A percentile compares a stretch with the other conserved stretches of the same genome.
These are phyloP conservation scores for Pascua guehoae DNA, from an alignment of 1,284 basidiomycete genomes.

Conservation along the genomic window DNA sequence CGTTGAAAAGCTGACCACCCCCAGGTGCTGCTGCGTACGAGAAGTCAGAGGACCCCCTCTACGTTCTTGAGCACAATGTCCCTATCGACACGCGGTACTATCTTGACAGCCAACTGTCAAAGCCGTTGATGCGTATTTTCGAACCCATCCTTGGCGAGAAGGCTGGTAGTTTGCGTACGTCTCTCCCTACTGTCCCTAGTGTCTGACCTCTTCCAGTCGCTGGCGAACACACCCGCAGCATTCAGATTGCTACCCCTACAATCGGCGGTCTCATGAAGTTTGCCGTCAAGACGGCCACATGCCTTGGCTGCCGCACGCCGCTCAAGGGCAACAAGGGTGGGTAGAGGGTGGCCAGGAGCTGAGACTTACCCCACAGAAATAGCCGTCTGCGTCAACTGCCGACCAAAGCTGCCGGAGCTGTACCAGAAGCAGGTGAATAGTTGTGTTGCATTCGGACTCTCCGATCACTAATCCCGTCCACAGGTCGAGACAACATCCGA, in stretches of 20 bases:
- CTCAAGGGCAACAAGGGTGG: conserved; percentile 66
- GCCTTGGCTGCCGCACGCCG: conserved; percentile 87
- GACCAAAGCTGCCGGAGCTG: conserved; percentile 73
- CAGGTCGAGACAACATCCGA: conserved; percentile 64
- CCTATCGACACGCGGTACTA: conserved; percentile 97
- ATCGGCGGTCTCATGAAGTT: conserved; percentile 96
- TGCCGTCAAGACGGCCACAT: conserved; percentile 87
- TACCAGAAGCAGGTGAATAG: conserved; percentile 77
- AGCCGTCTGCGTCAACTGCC: conserved; percentile 90
- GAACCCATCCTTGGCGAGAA: conserved; percentile 94
- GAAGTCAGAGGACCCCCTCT: conserved; percentile 93
- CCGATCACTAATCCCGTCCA: neutral
- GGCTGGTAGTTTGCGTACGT: conserved; percentile 73
- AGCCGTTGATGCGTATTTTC: conserved; percentile 92
- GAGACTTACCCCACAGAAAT: conserved; percentile 57
- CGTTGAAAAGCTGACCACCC: neutral
- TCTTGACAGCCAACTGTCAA: conserved; percentile 91
- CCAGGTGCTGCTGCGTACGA: conserved; percentile 93
- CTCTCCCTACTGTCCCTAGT: neutral
- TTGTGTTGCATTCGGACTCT: too few species aligned
- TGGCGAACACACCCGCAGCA: conserved; percentile 87
- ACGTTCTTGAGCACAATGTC: conserved; percentile 91
- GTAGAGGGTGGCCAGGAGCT: conserved; percentile 17
- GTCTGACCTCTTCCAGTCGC: conserved; percentile 59
- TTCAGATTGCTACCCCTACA: conserved; percentile 89